phyloP scores from a whole-genome alignment of 2,329 filamentous ascomycete species.

The Cladosporium cucumerinum region DNA sequence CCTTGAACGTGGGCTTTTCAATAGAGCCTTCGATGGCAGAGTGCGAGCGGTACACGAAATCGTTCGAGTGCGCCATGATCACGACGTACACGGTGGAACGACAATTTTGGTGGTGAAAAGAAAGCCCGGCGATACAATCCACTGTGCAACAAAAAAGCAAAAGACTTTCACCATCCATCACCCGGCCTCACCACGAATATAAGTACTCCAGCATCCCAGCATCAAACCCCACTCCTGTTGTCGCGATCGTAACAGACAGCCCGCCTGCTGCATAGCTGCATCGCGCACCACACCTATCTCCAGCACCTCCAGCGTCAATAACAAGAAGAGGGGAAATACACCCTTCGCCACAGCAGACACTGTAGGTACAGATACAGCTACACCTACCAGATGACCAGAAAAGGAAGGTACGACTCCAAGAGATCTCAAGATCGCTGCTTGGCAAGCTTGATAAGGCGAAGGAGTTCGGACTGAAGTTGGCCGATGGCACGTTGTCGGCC shows the following conservation, averaged over 20 bases:
- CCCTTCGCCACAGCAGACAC: background rate
- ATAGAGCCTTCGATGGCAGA: slow-evolving; percentile 9
- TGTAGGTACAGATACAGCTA: background rate
- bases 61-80: slow-evolving; percentile 1
- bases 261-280: background rate
- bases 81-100: background rate
- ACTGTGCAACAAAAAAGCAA: background rate
- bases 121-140: background rate
- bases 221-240: background rate
- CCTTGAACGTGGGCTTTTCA: slow-evolving; percentile 17
- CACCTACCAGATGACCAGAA: background rate
- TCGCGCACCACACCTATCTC: background rate
- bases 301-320: background rate
- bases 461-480: slow-evolving; percentile 5
- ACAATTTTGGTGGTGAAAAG: background rate
- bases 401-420: background rate
- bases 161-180: background rate
- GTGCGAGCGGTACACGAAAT: slow-evolving; percentile 2
- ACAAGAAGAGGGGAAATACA: background rate
- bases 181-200: background rate
- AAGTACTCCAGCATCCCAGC: background rate
- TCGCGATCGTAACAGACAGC: background rate
- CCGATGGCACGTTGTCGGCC: background rate
- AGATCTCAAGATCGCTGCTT: slow-evolving; percentile 4
- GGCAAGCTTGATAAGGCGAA: slow-evolving; percentile 12